Conservation (phyloP, 108 stramenopile genomes). For the Cyclotella choctawhatcheeana region DNA sequence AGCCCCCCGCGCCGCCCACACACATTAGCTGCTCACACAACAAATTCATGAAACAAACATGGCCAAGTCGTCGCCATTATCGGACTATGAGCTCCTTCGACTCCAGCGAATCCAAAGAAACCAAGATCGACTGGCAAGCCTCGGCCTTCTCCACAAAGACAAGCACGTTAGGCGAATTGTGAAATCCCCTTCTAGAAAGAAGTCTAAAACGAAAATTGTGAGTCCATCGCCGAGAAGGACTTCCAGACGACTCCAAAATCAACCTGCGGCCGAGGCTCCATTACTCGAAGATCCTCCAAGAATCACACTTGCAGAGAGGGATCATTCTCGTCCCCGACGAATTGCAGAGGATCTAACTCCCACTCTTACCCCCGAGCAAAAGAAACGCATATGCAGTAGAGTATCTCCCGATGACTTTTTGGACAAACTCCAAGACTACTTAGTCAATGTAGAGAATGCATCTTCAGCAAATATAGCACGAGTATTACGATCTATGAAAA, state of each 20-base stretch:
- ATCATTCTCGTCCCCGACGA: constrained; percentile 2
- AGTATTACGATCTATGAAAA: neutral
- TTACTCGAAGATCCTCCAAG: neutral
- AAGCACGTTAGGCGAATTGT: neutral
- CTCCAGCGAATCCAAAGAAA: constrained; percentile 7
- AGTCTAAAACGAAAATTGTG: neutral
- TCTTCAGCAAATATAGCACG: neutral
- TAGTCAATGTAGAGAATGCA: neutral
- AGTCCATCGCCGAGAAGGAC: neutral
- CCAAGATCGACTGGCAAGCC: neutral
- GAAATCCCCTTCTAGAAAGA: neutral
- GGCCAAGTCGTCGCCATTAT: neutral
- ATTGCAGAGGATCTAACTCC: neutral
- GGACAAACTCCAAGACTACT: neutral
- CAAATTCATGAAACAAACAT: neutral
- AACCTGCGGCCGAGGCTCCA: neutral
- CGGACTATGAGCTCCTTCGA: constrained; percentile 1
- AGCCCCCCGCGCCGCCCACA: too few species aligned
- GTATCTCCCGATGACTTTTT: neutral
- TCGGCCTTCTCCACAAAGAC: neutral
- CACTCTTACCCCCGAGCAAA: neutral
- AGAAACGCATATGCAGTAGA: neutral
- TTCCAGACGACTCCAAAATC: neutral
- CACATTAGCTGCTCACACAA: neutral
- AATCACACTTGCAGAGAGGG: neutral